These are phyloP conservation scores for Daldinia sp. DNA, from an alignment of 2,329 filamentous ascomycete genomes.

Conservation along the genomic window DNA sequence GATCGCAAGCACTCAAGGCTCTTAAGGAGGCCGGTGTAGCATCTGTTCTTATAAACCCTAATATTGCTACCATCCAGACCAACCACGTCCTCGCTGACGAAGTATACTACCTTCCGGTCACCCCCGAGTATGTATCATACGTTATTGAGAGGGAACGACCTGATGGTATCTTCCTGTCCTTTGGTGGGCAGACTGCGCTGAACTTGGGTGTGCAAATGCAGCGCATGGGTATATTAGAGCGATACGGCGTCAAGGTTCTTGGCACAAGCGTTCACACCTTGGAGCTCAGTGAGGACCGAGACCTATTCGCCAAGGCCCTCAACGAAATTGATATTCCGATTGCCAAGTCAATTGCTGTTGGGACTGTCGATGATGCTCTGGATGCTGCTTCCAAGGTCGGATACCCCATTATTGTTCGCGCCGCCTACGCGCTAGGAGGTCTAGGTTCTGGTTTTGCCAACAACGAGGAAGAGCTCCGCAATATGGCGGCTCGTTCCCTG, in stretches of 20 bases:
- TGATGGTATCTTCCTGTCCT: constrained; percentile 96
- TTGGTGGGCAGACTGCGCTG: constrained; percentile 95
- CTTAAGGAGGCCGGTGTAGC: constrained; percentile 92
- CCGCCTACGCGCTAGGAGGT: constrained; percentile 94
- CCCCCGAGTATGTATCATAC: constrained; percentile 95
- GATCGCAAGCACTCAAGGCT: constrained; percentile 94
- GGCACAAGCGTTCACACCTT: constrained; percentile 95
- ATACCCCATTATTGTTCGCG: constrained; percentile 97
- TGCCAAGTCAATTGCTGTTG: constrained; percentile 92
- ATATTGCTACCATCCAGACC: constrained; percentile 98
- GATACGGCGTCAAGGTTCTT: constrained; percentile 93
- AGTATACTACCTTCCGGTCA: constrained; percentile 98
- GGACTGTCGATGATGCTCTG: constrained; percentile 90
- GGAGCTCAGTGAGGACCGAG: constrained; percentile 93
- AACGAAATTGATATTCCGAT: constrained; percentile 98
- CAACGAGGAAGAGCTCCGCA: constrained; percentile 90
- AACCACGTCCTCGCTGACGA: constrained; percentile 96
- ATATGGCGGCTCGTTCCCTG: constrained; percentile 90
- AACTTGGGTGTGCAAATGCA: constrained; percentile 98
- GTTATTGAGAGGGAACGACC: constrained; percentile 96
- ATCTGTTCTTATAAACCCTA: constrained; percentile 95
- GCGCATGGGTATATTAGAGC: constrained; percentile 92
- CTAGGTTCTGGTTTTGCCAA: constrained; percentile 96
- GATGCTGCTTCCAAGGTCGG: constrained; percentile 86
- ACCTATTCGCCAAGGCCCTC: constrained; percentile 92